Conservation (phyloP, 192 early-diverging fungal species). For the Chytriomyces sp. region DNA sequence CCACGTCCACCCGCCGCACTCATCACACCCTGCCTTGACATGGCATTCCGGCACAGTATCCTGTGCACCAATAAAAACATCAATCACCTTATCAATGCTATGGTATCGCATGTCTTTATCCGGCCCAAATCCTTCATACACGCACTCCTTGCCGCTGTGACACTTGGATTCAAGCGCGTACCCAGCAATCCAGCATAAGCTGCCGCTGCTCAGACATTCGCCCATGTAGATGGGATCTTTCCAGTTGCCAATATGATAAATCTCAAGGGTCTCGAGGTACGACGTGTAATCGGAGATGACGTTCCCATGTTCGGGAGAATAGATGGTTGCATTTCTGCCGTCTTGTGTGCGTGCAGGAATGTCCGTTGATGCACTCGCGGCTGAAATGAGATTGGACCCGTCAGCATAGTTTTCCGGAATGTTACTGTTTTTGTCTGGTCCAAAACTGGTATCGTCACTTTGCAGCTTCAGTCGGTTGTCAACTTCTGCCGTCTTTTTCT, state of each 20-base stretch:
- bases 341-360: not conserved
- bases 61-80: constrained; percentile 57
- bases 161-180: constrained; percentile 84
- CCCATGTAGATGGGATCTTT: constrained; percentile 93
- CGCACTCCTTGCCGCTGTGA: constrained; percentile 73
- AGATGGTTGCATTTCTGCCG: not conserved
- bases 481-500: not conserved
- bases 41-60: constrained; percentile 56
- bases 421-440: no score
- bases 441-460: not conserved
- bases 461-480: not conserved
- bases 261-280: constrained; percentile 61
- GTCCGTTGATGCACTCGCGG: not conserved
- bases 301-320: constrained; percentile 40
- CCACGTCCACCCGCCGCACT: constrained; percentile 82
- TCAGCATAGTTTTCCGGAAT: not conserved
- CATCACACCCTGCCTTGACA: constrained; percentile 66
- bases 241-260: constrained; percentile 90
- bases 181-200: constrained; percentile 70
- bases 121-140: constrained; percentile 26
- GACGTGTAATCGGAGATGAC: constrained; percentile 52
- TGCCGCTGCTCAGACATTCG: constrained; percentile 70
- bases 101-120: constrained; percentile 70
- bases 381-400: constrained; percentile 30
- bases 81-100: constrained; percentile 78